Percentiles rank a stretch among this genome's conserved stretches.
These are phyloP conservation scores for Stellera chamaejasme DNA, from an alignment of 345 rosid species.

Conservation along the genomic window DNA sequence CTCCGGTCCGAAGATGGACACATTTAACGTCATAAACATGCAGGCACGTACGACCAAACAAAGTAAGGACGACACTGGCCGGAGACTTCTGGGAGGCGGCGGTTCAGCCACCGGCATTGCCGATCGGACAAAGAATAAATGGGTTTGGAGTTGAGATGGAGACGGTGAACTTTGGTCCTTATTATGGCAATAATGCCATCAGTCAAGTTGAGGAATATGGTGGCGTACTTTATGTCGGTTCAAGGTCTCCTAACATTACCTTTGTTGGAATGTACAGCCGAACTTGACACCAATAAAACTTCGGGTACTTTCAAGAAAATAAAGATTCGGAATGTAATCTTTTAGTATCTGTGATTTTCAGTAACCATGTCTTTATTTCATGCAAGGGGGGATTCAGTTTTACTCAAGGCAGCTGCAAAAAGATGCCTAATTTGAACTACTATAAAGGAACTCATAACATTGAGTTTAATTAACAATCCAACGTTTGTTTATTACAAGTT, in stretches of 20 bases:
- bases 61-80: slow-evolving; percentile 6
- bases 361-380: no score
- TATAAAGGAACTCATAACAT: no score
- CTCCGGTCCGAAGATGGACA: slow-evolving; percentile 5
- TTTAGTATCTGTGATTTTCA: no score
- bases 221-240: neutral
- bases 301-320: no score
- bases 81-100: slow-evolving; percentile 14
- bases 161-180: neutral
- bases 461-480: no score
- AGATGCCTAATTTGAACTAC: no score
- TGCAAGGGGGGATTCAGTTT: no score
- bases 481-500: no score
- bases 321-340: no score
- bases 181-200: slow-evolving; percentile 5
- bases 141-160: slow-evolving; percentile 3
- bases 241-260: neutral
- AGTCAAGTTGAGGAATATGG: slow-evolving; percentile 11
- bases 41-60: slow-evolving; percentile 6
- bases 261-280: slow-evolving; percentile 4
- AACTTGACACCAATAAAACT: no score
- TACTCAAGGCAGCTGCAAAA: no score
- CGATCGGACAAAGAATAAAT: slow-evolving; percentile 6
- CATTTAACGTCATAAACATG: neutral
- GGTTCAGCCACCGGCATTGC: neutral